Percentiles rank a stretch among this genome's conserved stretches.
Evolutionary conservation across 345 rosid species (phyloP).

Genomic region (Aethionema arabicum): DNA sequence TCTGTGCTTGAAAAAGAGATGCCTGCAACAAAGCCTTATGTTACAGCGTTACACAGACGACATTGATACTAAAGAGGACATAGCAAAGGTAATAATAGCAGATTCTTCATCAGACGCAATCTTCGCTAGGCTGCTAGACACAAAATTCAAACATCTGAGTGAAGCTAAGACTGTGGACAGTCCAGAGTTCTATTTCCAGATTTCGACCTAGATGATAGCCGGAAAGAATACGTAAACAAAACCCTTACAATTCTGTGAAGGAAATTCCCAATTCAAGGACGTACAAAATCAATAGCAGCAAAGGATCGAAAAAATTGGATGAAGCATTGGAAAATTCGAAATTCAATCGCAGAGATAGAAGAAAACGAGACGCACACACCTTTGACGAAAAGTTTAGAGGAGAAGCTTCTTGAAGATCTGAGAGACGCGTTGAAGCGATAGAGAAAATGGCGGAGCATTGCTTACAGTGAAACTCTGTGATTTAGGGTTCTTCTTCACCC

Average conservation of each 20-base stretch:
- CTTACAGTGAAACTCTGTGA: conserved; percentile 3
- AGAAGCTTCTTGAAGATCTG: conserved; percentile 32
- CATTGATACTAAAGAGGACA: too few relatives aligned
- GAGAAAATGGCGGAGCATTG: conserved; percentile 20
- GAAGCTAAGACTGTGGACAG: too few relatives aligned
- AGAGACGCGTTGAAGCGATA: conserved; percentile 23
- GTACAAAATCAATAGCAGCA: conserved; percentile 4
- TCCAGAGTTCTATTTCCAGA: too few relatives aligned
- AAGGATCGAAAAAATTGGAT: not conserved
- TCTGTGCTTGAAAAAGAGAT: conserved; percentile 53
- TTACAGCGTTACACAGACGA: not conserved
- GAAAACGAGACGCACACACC: conserved; percentile 23
- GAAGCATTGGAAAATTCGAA: conserved; percentile 14
- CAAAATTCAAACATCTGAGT: too few relatives aligned
- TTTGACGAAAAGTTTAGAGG: conserved; percentile 36
- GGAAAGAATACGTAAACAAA: not conserved
- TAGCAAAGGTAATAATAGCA: too few relatives aligned
- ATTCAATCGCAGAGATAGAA: not conserved
- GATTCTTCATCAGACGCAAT: too few relatives aligned
- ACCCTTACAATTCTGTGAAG: not conserved
- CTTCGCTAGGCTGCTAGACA: too few relatives aligned
- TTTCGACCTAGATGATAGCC: not conserved
- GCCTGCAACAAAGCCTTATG: conserved; percentile 37
- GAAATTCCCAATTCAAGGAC: not conserved
- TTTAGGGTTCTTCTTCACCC: too few relatives aligned